Percentiles rank a stretch among this genome's conserved stretches.
Evolutionary conservation across 148 eudicot species (phyloP).

Genomic region (Drosera capensis): DNA sequence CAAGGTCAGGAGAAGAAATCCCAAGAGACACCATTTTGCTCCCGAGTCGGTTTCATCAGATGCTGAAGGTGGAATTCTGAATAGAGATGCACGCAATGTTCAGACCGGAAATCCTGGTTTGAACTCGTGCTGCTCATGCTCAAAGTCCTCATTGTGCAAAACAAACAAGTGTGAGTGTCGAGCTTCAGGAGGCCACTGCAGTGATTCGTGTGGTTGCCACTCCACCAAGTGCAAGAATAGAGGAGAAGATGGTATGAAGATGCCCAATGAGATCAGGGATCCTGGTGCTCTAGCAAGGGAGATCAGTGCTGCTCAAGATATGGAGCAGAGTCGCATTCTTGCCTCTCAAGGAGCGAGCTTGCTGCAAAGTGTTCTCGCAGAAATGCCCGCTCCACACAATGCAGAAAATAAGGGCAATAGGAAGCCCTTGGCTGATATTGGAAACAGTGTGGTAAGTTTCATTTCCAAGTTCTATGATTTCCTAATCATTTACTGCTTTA

Average conservation of each 20-base stretch:
- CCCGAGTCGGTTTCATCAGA: slow-evolving; percentile 11
- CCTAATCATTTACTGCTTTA: background rate
- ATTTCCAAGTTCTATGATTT: background rate
- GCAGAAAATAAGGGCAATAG: slow-evolving; percentile 28
- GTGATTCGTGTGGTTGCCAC: slow-evolving; percentile 42
- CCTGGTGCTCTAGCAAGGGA: slow-evolving; percentile 7
- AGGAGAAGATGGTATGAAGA: slow-evolving; percentile 8
- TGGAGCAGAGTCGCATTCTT: slow-evolving; percentile 24
- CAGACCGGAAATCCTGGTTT: slow-evolving; percentile 15
- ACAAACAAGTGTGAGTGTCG: slow-evolving; percentile 73
- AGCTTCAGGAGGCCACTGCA: slow-evolving; percentile 40
- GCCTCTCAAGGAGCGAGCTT: slow-evolving; percentile 70
- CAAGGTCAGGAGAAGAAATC: slow-evolving; percentile 19
- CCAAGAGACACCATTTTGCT: slow-evolving; percentile 17
- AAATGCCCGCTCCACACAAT: slow-evolving; percentile 27
- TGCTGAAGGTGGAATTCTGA: slow-evolving; percentile 13
- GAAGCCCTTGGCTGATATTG: slow-evolving; percentile 87
- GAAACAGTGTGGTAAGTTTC: slow-evolving; percentile 47
- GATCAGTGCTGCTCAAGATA: slow-evolving; percentile 4
- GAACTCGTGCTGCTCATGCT: slow-evolving; percentile 55
- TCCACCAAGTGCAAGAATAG: slow-evolving; percentile 56
- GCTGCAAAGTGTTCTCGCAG: slow-evolving; percentile 58
- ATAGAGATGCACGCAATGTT: slow-evolving; percentile 7
- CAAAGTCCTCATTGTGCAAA: slow-evolving; percentile 57
- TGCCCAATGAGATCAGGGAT: slow-evolving; percentile 8